phyloP scores from a whole-genome alignment of 495 filamentous ascomycete genomes.

The Trichoderma erinaceum region DNA sequence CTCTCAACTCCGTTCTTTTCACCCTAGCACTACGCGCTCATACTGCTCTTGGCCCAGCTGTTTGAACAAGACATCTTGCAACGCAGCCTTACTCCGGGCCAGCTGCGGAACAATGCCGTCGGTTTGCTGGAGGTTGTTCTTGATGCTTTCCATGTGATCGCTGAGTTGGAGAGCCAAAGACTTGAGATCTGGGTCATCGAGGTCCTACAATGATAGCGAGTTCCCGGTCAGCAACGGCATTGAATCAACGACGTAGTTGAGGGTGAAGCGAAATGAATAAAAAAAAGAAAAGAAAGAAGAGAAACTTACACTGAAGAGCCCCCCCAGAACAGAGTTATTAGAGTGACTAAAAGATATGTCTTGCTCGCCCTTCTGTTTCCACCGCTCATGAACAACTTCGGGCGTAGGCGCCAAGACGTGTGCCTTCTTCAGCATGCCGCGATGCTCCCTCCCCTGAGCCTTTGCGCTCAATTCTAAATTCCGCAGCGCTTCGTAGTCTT shows the following conservation, averaged over 20 bases:
- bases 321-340: constrained; percentile 19
- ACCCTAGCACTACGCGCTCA: constrained; percentile 38
- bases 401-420: constrained; percentile 35
- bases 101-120: constrained; percentile 40
- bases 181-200: constrained; percentile 30
- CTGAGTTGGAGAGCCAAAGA: constrained; percentile 37
- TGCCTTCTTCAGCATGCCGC: constrained; percentile 31
- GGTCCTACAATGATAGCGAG: constrained; percentile 17
- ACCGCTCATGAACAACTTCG: constrained; percentile 17
- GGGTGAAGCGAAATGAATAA: too few relatives aligned
- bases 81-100: constrained; percentile 37
- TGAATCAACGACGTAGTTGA: too few relatives aligned
- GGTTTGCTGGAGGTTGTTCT: constrained; percentile 49
- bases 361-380: constrained; percentile 5
- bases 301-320: constrained; percentile 29
- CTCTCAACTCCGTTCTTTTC: not conserved
- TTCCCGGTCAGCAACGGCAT: not conserved
- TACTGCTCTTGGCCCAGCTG: constrained; percentile 40
- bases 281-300: too few relatives aligned
- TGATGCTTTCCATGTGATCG: constrained; percentile 51
- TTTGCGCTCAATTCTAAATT: constrained; percentile 34
- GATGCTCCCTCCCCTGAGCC: constrained; percentile 33
- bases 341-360: constrained; percentile 19
- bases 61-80: constrained; percentile 35
- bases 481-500: constrained; percentile 34